phyloP scores from a whole-genome alignment of 768 basidiomycete species.

The Mycena sanguinolenta region DNA sequence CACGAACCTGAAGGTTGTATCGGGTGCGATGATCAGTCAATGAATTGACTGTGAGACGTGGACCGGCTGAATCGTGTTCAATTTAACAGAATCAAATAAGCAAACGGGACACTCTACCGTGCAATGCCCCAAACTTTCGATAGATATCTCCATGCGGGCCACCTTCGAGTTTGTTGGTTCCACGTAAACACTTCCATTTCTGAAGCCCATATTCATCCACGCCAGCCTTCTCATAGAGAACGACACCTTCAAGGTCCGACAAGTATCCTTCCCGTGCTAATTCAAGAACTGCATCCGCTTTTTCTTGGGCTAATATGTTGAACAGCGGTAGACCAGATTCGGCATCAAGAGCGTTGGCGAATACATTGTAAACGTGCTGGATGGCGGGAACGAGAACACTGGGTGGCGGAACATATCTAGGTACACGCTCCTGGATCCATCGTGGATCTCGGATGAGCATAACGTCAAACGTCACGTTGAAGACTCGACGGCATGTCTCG shows the following conservation, averaged over 20 bases:
- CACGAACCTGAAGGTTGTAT: slow-evolving; percentile 41
- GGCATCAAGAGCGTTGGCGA: slow-evolving; percentile 38
- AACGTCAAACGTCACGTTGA: slow-evolving; percentile 1
- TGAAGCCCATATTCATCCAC: slow-evolving; percentile 39
- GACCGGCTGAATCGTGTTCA: slow-evolving; percentile 30
- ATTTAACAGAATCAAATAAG: too few species aligned
- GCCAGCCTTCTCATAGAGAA: slow-evolving; percentile 38
- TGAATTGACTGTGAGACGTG: too few species aligned
- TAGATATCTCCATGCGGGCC: slow-evolving; percentile 42
- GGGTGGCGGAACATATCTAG: slow-evolving; percentile 38
- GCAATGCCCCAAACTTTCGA: slow-evolving; percentile 24
- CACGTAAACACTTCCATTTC: slow-evolving; percentile 37
- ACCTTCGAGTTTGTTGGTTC: too few species aligned
- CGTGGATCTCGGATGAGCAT: slow-evolving; percentile 13
- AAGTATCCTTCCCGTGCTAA: slow-evolving; percentile 40
- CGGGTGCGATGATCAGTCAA: slow-evolving; percentile 41
- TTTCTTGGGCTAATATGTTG: slow-evolving; percentile 25
- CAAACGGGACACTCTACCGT: background rate
- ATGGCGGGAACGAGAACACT: slow-evolving; percentile 39
- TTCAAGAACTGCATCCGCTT: slow-evolving; percentile 39
- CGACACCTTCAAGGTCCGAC: slow-evolving; percentile 25
- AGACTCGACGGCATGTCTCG: slow-evolving; percentile 27
- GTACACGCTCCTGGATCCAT: slow-evolving; percentile 34
- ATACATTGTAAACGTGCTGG: slow-evolving; percentile 37
- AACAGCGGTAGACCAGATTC: slow-evolving; percentile 37